phyloP scores from a whole-genome alignment of 345 rosid species.

The Kandelia obovata region DNA sequence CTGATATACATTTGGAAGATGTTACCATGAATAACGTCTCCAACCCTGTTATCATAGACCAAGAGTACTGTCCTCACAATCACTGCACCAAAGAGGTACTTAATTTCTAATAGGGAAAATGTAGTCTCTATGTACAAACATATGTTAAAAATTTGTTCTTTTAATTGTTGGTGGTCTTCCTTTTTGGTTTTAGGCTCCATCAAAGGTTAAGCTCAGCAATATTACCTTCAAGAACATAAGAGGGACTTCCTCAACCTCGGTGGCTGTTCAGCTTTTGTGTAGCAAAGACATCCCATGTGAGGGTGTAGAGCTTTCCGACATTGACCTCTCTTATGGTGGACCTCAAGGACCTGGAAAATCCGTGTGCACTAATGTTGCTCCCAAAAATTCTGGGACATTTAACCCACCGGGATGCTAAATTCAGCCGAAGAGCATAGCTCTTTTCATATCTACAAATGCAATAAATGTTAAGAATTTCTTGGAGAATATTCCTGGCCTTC shows the following conservation, averaged over 20 bases:
- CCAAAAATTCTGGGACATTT: constrained; percentile 17
- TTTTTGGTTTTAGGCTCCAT: constrained; percentile 18
- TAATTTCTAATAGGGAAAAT: neutral
- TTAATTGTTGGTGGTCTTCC: neutral
- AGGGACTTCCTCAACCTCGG: constrained; percentile 21
- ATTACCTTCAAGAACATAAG: constrained; percentile 26
- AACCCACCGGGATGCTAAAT: constrained; percentile 3
- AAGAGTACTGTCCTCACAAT: constrained; percentile 35
- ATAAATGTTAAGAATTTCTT: no score
- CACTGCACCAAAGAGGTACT: constrained; percentile 25
- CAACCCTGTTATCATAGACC: constrained; percentile 41
- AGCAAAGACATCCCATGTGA: constrained; percentile 24
- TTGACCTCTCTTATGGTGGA: constrained; percentile 21
- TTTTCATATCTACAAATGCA: no score
- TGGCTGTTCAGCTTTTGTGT: constrained; percentile 23
- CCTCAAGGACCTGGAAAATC: constrained; percentile 10
- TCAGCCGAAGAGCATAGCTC: neutral
- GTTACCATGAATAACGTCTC: constrained; percentile 26
- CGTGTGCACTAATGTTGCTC: constrained; percentile 26
- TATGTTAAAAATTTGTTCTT: neutral
- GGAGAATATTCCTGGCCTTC: no score
- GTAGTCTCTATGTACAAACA: no score
- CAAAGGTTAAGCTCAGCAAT: constrained; percentile 15
- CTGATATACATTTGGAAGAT: constrained; percentile 35
- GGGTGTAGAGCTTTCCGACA: constrained; percentile 23